These are phyloP conservation scores for Paradendryphiella salina DNA, from an alignment of 2,329 filamentous ascomycete species.

Conservation along the genomic window DNA sequence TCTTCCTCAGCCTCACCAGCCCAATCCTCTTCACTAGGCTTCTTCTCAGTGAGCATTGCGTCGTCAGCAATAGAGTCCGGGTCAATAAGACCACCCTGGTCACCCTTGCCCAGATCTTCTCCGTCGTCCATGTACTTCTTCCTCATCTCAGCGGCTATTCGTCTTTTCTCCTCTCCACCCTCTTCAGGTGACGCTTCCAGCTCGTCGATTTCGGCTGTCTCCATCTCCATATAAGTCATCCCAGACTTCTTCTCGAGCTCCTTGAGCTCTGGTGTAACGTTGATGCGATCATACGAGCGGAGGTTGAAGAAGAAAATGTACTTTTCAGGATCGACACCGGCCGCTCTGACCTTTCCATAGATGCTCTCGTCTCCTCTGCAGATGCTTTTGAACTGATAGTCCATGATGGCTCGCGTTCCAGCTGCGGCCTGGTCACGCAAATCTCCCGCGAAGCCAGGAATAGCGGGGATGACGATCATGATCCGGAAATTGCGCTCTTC, in stretches of 20 bases:
- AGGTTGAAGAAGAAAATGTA: constrained; percentile 95
- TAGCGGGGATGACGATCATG: constrained; percentile 85
- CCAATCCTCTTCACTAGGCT: constrained; percentile 72
- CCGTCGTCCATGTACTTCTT: constrained; percentile 51
- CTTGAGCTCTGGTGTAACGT: constrained; percentile 73
- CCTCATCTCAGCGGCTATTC: constrained; percentile 53
- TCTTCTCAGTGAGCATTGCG: constrained; percentile 73
- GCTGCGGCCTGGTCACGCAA: constrained; percentile 79
- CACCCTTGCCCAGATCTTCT: constrained; percentile 46
- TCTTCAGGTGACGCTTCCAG: constrained; percentile 63
- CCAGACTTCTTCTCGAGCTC: constrained; percentile 80
- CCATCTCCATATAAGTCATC: constrained; percentile 81
- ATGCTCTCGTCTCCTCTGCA: constrained; percentile 90
- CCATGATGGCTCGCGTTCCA: constrained; percentile 90
- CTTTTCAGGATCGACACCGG: constrained; percentile 74
- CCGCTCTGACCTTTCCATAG: constrained; percentile 71
- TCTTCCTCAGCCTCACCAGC: constrained; percentile 74
- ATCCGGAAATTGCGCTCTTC: constrained; percentile 87
- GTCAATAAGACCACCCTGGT: constrained; percentile 51
- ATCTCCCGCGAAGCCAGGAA: constrained; percentile 93
- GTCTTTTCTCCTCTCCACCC: constrained; percentile 45
- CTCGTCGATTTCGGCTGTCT: constrained; percentile 84
- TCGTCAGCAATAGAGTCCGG: constrained; percentile 73
- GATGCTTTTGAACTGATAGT: constrained; percentile 97
- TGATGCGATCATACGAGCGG: constrained; percentile 87